phyloP scores from a whole-genome alignment of 306 rosid species.

The Ammopiptanthus mongolicus region DNA sequence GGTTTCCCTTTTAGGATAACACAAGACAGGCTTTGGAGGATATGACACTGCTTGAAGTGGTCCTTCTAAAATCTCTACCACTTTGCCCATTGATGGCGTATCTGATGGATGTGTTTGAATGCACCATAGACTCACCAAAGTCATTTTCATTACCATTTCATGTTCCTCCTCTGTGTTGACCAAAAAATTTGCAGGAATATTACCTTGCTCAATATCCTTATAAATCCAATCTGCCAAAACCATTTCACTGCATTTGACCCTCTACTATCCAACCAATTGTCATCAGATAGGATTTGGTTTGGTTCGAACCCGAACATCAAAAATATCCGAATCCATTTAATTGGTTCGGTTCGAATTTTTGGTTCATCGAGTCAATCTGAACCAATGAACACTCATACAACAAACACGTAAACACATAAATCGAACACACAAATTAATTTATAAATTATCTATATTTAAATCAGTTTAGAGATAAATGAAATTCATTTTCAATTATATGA shows the following conservation, averaged over 20 bases:
- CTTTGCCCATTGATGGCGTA: slow-evolving; percentile 29
- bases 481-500: no score
- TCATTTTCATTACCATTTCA: slow-evolving; percentile 16
- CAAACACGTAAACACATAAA: no score
- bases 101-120: slow-evolving; percentile 23
- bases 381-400: no score
- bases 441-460: no score
- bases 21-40: slow-evolving; percentile 29
- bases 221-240: slow-evolving; percentile 19
- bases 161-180: neutral
- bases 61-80: slow-evolving; percentile 33
- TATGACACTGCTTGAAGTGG: neutral
- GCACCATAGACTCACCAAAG: slow-evolving; percentile 21
- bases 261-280: no score
- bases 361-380: no score
- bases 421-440: no score
- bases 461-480: no score
- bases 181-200: neutral
- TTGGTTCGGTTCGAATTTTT: no score
- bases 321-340: no score
- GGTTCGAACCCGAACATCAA: no score
- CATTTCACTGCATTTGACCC: slow-evolving; percentile 1
- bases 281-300: no score
- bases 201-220: neutral
- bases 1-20: slow-evolving; percentile 3